Evolutionary conservation across 78 protist genomes (phyloP), one percentile per base, ranked within the genome.

Genomic region (Cavenderia fasciculata): DNA sequence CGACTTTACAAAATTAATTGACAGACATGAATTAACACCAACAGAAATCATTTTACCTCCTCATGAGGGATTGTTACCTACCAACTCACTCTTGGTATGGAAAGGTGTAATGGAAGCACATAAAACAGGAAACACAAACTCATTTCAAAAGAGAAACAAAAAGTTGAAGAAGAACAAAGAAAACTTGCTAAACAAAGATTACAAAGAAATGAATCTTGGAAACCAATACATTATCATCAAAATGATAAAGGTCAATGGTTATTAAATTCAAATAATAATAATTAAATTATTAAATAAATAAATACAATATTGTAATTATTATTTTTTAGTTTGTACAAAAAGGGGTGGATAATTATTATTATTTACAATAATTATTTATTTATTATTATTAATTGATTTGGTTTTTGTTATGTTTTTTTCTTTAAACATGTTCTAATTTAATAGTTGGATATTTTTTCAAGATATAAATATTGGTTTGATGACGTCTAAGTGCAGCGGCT

Each of bases 161-260:
- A 82, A 19, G 89, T 82, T 4, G 89, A 82, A 56, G 89, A 82
- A 44, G 89, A 65, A 52, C 89, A 82, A 56, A 65, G 89, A 82
- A 82, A 66, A 47, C 19, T 65, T 1, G 89, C 89, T 19, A 49
- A 38, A 12, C 31, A 82, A 27, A 66, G 89, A 56, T 47, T 33
- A 63, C 57, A 82, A 21, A 54, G 51, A 18, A 41, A 43, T 49
- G 54, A 56, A 1, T 54, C 40, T 16, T 82, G 89, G 89, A 68
- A 49, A 40, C 89, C 89, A 34, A 43, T 29, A 3, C 89, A 82
- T 29, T 82, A 41, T 34, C 14, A 23, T 19, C 54, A 82, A 68
- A n/a, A n/a, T n/a, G 16, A 14, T 7, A 69, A 62, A 40, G 89
- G 51, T 41, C 12, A 27, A 10, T 82, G 89, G 89, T 49, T 40